These are phyloP conservation scores for Guadua angustifolia DNA, from an alignment of 176 grass and related monocot species.

Conservation along the genomic window DNA sequence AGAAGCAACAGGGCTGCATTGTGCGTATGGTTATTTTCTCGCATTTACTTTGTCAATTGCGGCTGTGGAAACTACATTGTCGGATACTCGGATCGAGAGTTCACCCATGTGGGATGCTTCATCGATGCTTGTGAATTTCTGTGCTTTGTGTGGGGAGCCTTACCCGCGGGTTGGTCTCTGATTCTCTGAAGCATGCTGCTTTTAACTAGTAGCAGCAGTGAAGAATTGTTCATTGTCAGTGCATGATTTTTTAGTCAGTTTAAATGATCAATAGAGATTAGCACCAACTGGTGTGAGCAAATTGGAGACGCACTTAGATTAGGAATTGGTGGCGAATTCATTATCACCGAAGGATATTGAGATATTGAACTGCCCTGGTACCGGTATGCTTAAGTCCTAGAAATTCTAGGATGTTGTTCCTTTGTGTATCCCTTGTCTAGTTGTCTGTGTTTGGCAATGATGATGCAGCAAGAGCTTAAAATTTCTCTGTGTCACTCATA, in stretches of 20 bases:
- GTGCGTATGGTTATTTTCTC: not conserved
- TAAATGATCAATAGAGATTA: not conserved
- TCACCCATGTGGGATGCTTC: not conserved
- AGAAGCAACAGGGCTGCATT: not conserved
- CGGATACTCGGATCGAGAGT: not conserved
- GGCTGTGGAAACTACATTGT: not conserved
- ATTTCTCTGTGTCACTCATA: too few relatives aligned
- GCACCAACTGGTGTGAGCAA: too few relatives aligned
- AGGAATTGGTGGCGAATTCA: too few relatives aligned
- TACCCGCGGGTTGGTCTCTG: not conserved
- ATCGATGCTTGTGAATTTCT: not conserved
- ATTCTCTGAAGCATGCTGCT: not conserved
- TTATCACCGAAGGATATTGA: too few relatives aligned
- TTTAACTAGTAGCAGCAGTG: not conserved
- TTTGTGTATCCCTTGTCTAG: too few relatives aligned
- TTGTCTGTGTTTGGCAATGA: too few relatives aligned
- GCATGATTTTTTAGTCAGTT: not conserved
- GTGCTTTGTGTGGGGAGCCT: not conserved
- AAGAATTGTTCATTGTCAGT: not conserved
- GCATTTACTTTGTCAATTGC: not conserved
- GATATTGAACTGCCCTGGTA: too few relatives aligned
- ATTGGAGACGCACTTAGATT: too few relatives aligned
- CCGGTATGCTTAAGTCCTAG: too few relatives aligned
- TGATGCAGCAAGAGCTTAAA: too few relatives aligned
- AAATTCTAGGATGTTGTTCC: too few relatives aligned